These are phyloP conservation scores for Malassezia japonica DNA, from an alignment of 1,284 basidiomycete genomes.

Conservation along the genomic window DNA sequence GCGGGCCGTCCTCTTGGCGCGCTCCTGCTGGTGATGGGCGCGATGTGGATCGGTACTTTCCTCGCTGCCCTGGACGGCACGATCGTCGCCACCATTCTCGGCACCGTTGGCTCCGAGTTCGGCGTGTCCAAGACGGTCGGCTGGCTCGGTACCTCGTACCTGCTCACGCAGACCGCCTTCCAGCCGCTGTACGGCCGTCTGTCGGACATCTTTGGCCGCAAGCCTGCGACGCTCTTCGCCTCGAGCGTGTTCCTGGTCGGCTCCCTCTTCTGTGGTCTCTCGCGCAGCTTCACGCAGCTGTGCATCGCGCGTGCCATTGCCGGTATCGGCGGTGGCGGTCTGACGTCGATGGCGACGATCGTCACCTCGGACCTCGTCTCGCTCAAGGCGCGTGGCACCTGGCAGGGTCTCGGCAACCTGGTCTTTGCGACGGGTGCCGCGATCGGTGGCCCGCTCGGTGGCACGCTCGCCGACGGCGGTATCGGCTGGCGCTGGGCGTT, in stretches of 20 bases:
- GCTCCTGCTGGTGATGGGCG: slow-evolving; percentile 40
- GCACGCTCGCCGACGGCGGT: slow-evolving; percentile 32
- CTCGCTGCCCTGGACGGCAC: slow-evolving; percentile 42
- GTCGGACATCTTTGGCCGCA: slow-evolving; percentile 46
- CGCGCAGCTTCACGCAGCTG: slow-evolving; percentile 39
- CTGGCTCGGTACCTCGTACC: slow-evolving; percentile 45
- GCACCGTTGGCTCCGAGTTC: slow-evolving; percentile 44
- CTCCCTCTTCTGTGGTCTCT: slow-evolving; percentile 42
- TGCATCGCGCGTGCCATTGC: slow-evolving; percentile 49
- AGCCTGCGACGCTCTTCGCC: slow-evolving; percentile 42
- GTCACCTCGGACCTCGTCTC: slow-evolving; percentile 51
- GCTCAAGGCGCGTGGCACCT: slow-evolving; percentile 50
- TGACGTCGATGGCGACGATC: slow-evolving; percentile 50
- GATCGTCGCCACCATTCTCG: slow-evolving; percentile 43
- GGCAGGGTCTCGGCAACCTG: slow-evolving; percentile 48
- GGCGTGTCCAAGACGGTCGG: slow-evolving; percentile 38
- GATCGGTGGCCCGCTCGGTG: slow-evolving; percentile 37
- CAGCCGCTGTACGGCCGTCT: slow-evolving; percentile 44
- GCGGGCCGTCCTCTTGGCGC: slow-evolving; percentile 26
- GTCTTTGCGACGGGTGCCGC: slow-evolving; percentile 28
- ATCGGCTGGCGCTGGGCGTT: slow-evolving; percentile 37
- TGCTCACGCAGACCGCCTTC: slow-evolving; percentile 46
- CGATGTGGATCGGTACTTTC: slow-evolving; percentile 47
- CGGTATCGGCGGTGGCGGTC: slow-evolving; percentile 51
- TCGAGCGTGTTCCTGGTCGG: slow-evolving; percentile 40